A percentile compares a stretch with the other conserved stretches of the same genome.
phyloP scores from a whole-genome alignment of 768 basidiomycete genomes.

The Serendipita indica region DNA sequence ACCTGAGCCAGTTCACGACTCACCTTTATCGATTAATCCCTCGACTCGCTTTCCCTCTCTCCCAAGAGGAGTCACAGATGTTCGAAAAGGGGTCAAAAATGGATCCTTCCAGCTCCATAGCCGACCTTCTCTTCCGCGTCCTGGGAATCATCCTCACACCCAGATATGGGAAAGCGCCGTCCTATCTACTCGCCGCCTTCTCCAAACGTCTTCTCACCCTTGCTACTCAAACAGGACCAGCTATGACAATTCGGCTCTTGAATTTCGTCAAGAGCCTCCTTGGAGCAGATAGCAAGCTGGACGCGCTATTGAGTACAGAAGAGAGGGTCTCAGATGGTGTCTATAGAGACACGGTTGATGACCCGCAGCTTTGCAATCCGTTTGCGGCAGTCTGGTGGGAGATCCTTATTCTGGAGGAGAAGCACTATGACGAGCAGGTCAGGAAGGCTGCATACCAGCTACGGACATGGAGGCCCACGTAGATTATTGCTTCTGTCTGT shows the following conservation, averaged over 20 bases:
- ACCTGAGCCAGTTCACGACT: constrained; percentile 77
- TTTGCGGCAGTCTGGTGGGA: constrained; percentile 85
- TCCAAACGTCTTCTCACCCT: constrained; percentile 70
- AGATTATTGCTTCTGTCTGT: background rate
- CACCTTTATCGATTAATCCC: constrained; percentile 72
- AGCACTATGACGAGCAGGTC: constrained; percentile 45
- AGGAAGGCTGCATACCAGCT: constrained; percentile 38
- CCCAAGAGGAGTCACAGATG: constrained; percentile 41
- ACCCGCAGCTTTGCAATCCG: constrained; percentile 69
- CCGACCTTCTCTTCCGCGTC: constrained; percentile 75
- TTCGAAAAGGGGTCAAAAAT: constrained; percentile 17
- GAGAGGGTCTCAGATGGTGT: constrained; percentile 75
- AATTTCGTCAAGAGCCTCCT: constrained; percentile 61
- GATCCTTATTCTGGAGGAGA: constrained; percentile 41
- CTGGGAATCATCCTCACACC: constrained; percentile 71
- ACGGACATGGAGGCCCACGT: constrained; percentile 6
- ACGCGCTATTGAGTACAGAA: constrained; percentile 72
- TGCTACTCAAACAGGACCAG: constrained; percentile 65
- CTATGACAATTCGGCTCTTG: constrained; percentile 47
- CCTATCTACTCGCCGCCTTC: constrained; percentile 79
- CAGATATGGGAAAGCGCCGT: constrained; percentile 34
- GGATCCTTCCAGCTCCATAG: constrained; percentile 26
- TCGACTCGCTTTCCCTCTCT: constrained; percentile 49
- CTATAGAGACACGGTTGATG: constrained; percentile 73
- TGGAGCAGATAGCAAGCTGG: constrained; percentile 63